Conservation (phyloP, 2,329 filamentous ascomycete species). For the Aurifilum marmelostoma region DNA sequence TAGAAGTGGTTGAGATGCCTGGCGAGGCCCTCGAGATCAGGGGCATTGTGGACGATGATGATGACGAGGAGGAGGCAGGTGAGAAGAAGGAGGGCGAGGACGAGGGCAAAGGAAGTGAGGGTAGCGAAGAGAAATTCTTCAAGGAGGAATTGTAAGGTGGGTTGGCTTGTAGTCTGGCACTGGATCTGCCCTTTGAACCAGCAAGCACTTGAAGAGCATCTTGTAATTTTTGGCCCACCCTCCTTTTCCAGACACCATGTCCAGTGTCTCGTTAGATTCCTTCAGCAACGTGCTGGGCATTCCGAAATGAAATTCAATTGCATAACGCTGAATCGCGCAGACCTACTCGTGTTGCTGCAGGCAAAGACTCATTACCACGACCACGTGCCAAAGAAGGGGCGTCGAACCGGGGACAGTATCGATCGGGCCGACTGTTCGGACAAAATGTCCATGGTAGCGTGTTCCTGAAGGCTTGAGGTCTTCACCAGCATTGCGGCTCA, state of each 20-base stretch:
- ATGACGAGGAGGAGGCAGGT: constrained; percentile 42
- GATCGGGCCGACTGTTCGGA: not conserved
- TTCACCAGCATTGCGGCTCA: constrained; percentile 19
- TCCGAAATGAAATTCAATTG: too few relatives aligned
- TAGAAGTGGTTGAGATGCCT: constrained; percentile 76
- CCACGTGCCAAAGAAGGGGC: not conserved
- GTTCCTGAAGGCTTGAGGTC: constrained; percentile 12
- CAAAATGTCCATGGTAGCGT: not conserved
- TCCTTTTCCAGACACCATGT: not conserved
- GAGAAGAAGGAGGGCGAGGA: not conserved
- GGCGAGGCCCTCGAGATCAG: constrained; percentile 65
- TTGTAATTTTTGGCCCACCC: not conserved
- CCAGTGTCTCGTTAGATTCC: not conserved
- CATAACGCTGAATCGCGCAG: not conserved
- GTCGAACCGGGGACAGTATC: not conserved
- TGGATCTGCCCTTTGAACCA: not conserved
- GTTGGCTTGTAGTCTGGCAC: constrained; percentile 3
- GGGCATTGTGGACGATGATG: constrained; percentile 67
- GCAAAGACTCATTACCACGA: not conserved
- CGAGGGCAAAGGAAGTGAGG: constrained; percentile 34
- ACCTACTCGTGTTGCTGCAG: not conserved
- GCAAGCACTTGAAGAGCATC: constrained; percentile 1
- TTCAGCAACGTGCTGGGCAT: not conserved
- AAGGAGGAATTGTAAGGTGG: constrained; percentile 54
- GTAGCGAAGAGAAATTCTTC: constrained; percentile 56